Evolutionary conservation across 1,284 basidiomycete genomes (phyloP), one percentile per base, ranked within the genome.

Genomic region (Amylostereum areolatum): DNA sequence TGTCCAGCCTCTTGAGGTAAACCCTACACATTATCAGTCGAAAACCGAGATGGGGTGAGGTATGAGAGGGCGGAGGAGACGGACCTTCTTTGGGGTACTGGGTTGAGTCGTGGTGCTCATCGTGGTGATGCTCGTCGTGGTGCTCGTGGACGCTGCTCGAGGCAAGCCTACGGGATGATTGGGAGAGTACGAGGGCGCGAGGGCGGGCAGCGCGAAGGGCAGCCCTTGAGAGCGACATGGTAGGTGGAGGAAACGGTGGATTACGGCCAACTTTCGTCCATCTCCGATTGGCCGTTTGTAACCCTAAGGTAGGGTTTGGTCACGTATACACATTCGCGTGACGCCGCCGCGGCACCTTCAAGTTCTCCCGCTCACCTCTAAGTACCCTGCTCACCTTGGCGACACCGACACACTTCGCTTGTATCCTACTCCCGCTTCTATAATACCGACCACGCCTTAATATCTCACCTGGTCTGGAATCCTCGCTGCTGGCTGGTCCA

Each of bases 1-100:
- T 36, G 79, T 68, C 86, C 85, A 88, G 56, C 81, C 75, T 28
- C 79, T 68, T 27, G 75, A 77, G 30, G 67, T 66, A 61, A 88
- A 87, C 31, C 74, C 86, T 72, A 42, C 3, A 40, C 31, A 9
- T 18, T n/a, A 48, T 25, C 40, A 32, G 24, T n/a, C 28, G 45
- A 18, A 4, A 28, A 25, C 8, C 2, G 5, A 7, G 24, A 30
- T 18, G 18, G 18, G 18, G 18, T 18, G 18, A 18, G 18, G 18
- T 18, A 33, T 34, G 43, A 12, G 8, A 11, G 33, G 34, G 40
- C 42, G 34, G 27, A 34, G 41, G 6, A 18, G 31, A 57, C 74
- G 50, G 52, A 83, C 85, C 75, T 77, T 88, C 84, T 53, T 70
- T 67, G 29, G 74, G 71, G 60, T 81, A 79, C n/a, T 70, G 60